Evolutionary conservation across 192 early-diverging fungal species (phyloP).

Genomic region (Backusella mclennaniae): DNA sequence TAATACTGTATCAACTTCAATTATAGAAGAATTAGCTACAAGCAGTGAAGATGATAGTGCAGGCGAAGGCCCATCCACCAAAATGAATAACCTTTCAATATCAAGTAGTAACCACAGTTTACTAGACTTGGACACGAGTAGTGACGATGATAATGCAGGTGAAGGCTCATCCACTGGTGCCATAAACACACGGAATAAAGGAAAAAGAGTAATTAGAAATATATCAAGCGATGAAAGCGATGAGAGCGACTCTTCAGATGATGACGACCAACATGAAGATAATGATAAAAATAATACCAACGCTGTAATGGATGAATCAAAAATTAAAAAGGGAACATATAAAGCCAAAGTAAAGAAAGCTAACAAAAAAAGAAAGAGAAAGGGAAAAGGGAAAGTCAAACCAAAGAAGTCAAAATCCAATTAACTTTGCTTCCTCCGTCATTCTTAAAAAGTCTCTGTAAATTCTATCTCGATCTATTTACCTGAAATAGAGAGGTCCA

Average conservation of each 20-base stretch:
- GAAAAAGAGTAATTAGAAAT: background rate
- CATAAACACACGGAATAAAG: background rate
- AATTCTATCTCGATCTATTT: background rate
- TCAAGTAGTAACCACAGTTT: background rate
- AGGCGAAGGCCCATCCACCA: background rate
- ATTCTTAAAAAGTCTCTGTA: background rate
- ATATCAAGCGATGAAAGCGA: background rate
- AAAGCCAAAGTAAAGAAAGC: background rate
- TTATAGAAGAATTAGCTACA: no score
- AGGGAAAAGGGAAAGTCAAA: background rate
- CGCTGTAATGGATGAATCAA: background rate
- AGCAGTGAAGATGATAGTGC: background rate
- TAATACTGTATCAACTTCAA: background rate
- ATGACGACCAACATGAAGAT: background rate
- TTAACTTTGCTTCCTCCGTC: background rate
- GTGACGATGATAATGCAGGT: background rate
- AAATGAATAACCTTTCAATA: background rate
- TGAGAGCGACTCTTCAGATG: background rate
- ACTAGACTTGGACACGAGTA: background rate
- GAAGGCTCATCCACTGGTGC: background rate
- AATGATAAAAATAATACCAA: background rate
- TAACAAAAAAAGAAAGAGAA: background rate
- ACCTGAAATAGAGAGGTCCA: no score
- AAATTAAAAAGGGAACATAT: background rate
- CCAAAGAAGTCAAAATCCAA: background rate